Conservation (phyloP, 306 rosid species). For the Crotalaria pallida region DNA sequence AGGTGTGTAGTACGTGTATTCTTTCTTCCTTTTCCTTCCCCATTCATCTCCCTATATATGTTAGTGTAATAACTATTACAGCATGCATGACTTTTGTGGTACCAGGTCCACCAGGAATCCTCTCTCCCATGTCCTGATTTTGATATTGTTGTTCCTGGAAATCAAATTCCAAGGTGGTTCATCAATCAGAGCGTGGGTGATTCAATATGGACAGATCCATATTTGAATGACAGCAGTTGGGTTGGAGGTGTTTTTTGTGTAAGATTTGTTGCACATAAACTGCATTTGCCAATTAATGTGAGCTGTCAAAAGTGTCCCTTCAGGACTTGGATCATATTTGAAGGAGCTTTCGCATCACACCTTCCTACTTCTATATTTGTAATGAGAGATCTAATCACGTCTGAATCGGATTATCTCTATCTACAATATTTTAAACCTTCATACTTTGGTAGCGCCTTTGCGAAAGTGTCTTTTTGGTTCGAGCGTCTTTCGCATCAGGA, state of each 20-base stretch:
- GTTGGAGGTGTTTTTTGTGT: neutral
- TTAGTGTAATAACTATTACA: neutral
- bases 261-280: neutral
- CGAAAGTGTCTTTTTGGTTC: too few species aligned
- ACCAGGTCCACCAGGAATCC: neutral
- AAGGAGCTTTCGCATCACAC: too few species aligned
- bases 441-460: too few species aligned
- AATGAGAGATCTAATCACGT: neutral
- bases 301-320: neutral
- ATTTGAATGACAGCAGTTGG: neutral
- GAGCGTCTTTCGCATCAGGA: too few species aligned
- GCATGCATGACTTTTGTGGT: neutral
- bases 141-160: neutral
- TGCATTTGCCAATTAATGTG: neutral
- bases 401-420: neutral
- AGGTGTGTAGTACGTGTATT: too few species aligned
- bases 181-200: neutral
- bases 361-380: neutral
- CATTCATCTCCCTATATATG: too few species aligned
- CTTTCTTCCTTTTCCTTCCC: too few species aligned
- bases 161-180: conserved; percentile 10
- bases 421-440: neutral
- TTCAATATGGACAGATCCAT: neutral
- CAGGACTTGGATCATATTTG: too few species aligned
- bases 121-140: neutral